Conservation (phyloP, 768 basidiomycete species). For the Hydnum rufescens region DNA sequence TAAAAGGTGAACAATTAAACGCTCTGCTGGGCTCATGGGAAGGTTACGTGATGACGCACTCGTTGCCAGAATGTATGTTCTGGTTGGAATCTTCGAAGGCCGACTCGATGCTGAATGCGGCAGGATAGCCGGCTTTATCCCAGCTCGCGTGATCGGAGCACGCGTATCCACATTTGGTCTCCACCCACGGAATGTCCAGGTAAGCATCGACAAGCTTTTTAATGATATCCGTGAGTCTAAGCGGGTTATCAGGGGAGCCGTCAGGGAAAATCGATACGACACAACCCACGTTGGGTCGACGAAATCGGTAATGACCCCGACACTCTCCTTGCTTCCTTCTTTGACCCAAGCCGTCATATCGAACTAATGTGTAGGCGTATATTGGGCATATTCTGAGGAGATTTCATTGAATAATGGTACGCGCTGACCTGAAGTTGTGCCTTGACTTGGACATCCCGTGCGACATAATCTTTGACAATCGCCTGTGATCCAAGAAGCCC, state of each 20-base stretch:
- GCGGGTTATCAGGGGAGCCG: background rate
- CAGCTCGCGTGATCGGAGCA: conserved; percentile 90
- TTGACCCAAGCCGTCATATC: conserved; percentile 95
- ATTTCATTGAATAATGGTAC: background rate
- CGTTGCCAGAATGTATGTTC: conserved; percentile 61
- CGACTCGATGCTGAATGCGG: conserved; percentile 57
- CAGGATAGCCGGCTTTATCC: conserved; percentile 69
- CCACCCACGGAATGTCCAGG: conserved; percentile 65
- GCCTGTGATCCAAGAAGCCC: conserved; percentile 36
- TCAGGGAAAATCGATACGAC: background rate
- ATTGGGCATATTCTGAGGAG: conserved; percentile 8
- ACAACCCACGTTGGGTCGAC: conserved; percentile 37
- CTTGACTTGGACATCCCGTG: conserved; percentile 40
- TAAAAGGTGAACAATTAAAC: conserved; percentile 2
- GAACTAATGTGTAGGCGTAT: conserved; percentile 26
- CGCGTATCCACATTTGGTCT: conserved; percentile 57
- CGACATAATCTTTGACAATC: conserved; percentile 56
- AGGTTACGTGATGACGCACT: conserved; percentile 35
- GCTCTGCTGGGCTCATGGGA: background rate
- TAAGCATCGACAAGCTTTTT: conserved; percentile 58
- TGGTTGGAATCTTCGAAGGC: conserved; percentile 58
- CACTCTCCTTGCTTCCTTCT: conserved; percentile 47
- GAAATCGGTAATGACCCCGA: conserved; percentile 62
- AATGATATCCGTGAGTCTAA: conserved; percentile 63
- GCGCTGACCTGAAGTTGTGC: conserved; percentile 60